Conservation (phyloP, 176 grass and related monocot species). For the Aegilops speltoides region DNA sequence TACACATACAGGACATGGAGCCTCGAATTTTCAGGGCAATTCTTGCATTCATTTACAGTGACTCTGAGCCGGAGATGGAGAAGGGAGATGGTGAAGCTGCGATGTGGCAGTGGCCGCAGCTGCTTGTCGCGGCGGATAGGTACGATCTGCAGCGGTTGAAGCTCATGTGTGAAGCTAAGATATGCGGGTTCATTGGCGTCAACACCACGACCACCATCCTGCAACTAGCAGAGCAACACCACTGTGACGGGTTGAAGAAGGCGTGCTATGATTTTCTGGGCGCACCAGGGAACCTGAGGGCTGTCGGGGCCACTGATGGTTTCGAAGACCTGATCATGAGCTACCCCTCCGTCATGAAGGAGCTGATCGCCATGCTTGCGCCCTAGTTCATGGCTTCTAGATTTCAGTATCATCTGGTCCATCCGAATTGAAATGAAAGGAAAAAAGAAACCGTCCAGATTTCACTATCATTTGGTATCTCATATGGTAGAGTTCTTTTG, state of each 20-base stretch:
- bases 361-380: background rate
- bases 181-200: background rate
- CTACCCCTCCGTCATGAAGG: background rate
- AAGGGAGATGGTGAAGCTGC: background rate
- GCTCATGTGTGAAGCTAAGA: background rate
- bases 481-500: background rate
- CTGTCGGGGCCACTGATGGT: background rate
- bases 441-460: background rate
- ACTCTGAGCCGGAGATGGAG: background rate
- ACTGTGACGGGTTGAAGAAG: background rate
- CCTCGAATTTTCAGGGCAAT: background rate
- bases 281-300: background rate
- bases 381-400: background rate
- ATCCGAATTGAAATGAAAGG: too few species aligned
- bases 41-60: background rate
- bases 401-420: background rate
- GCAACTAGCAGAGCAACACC: background rate
- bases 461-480: background rate
- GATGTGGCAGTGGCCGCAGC: background rate
- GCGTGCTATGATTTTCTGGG: background rate
- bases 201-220: background rate
- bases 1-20: background rate
- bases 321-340: background rate
- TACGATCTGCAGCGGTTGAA: background rate
- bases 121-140: background rate